These are phyloP conservation scores for Jimgerdemannia lactiflua DNA, from an alignment of 192 early-diverging fungal species.

Conservation along the genomic window DNA sequence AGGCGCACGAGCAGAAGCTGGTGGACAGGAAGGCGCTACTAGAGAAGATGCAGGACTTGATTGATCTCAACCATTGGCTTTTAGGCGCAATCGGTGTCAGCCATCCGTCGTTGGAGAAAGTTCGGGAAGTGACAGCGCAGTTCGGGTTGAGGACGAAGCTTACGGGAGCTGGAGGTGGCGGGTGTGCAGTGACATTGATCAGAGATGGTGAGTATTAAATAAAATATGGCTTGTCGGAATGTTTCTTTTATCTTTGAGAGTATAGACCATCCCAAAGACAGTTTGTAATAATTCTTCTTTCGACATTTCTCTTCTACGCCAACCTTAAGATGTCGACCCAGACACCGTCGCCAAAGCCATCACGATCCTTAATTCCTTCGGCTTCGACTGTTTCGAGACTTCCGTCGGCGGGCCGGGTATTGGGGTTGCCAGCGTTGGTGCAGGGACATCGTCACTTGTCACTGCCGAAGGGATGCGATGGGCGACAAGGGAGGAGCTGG, in stretches of 20 bases:
- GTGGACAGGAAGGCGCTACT: neutral
- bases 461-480: neutral
- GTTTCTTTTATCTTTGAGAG: neutral
- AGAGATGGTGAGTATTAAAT: constrained; percentile 48
- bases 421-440: constrained; percentile 7
- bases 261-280: neutral
- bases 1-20: constrained; percentile 9
- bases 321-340: constrained; percentile 1
- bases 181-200: constrained; percentile 85
- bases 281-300: neutral
- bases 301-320: neutral
- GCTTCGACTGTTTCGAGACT: constrained; percentile 72
- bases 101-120: constrained; percentile 77
- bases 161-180: constrained; percentile 97
- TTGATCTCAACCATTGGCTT: constrained; percentile 85
- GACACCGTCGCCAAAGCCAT: constrained; percentile 41
- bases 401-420: constrained; percentile 69
- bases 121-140: constrained; percentile 61
- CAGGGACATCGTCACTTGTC: constrained; percentile 11
- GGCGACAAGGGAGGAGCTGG: neutral
- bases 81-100: constrained; percentile 77
- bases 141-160: constrained; percentile 78
- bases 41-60: constrained; percentile 49
- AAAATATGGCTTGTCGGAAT: neutral
- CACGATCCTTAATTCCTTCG: constrained; percentile 47